Conservation (phyloP, 1,139 yeast genomes). For the Yamadazyma kanchanaburiensis region DNA sequence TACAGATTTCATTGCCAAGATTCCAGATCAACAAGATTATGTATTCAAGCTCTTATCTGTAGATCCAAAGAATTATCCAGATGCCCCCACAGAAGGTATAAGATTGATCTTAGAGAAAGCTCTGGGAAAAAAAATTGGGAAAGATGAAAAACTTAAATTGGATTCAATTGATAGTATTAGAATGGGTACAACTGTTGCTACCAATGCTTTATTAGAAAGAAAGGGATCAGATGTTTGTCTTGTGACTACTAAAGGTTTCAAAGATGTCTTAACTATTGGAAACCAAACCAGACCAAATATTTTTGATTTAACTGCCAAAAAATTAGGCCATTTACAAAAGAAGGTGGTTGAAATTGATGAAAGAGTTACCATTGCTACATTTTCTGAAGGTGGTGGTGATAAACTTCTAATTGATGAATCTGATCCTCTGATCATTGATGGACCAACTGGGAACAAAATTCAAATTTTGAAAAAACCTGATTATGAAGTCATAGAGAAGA, state of each 20-base stretch:
- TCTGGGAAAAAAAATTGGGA: slow-evolving; percentile 10
- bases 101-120: slow-evolving; percentile 16
- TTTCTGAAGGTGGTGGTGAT: slow-evolving; percentile 42
- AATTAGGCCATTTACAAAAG: slow-evolving; percentile 57
- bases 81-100: slow-evolving; percentile 20
- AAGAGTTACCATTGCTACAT: slow-evolving; percentile 37
- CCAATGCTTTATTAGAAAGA: slow-evolving; percentile 67
- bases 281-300: slow-evolving; percentile 69
- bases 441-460: slow-evolving; percentile 37
- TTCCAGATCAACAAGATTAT: slow-evolving; percentile 12
- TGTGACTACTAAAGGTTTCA: slow-evolving; percentile 60
- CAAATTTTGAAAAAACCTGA: slow-evolving; percentile 31
- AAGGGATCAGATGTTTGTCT: slow-evolving; percentile 67
- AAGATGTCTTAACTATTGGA: slow-evolving; percentile 65
- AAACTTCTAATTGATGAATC: slow-evolving; percentile 16
- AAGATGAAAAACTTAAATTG: slow-evolving; percentile 18
- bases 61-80: slow-evolving; percentile 17
- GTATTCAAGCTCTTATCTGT: slow-evolving; percentile 17
- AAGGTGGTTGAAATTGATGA: slow-evolving; percentile 50
- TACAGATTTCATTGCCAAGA: slow-evolving; percentile 16
- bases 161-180: slow-evolving; percentile 47
- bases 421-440: slow-evolving; percentile 25
- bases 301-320: slow-evolving; percentile 57
- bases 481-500: slow-evolving; percentile 19
- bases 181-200: slow-evolving; percentile 82